Evolutionary conservation across 805 yeast genomes (phyloP), one percentile per base, ranked within the genome.

Genomic region (Metschnikowia proteae): DNA sequence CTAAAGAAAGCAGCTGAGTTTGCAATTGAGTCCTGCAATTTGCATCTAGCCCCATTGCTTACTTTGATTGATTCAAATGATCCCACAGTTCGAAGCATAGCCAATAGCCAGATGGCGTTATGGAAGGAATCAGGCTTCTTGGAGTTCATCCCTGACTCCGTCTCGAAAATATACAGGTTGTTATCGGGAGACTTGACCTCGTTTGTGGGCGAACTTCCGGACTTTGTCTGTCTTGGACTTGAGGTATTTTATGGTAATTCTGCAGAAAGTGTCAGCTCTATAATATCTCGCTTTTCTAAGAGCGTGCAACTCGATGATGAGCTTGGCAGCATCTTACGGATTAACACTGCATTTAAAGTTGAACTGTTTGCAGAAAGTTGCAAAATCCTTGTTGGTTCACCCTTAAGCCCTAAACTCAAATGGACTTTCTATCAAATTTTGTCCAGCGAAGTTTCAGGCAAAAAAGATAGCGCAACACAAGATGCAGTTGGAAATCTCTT

Each of bases 51-150:
- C 0, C 81, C 80, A 0, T 59, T 88, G 27, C 64, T 92, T 9
- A 76, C 96, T 0, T 67, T 86, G 38, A 62, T 86, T 6, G 96
- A 88, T 31, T 83, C 94, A 0, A 84, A 85, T 56, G 86, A 84
- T 55, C 74, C 74, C 0, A 72, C 75, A 1, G 83, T 86, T 3
- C 72, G 73, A 43, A 59, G 58, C 0, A 70, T 81, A 45, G 91
- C 97, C 0, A 54, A 60, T 5, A 63, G 64, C 31, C 97, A 90
- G 65, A 64, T 92, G 25, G 66, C 70, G 2, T 79, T 77, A 34
- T 91, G 97, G 97, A 63, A 63, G 29, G 68, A 71, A 3, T 66
- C 68, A 5, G 70, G 73, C 4, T 66, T 68, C 3, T 47, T 70
- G 29, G 62, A 60, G 28, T 65, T 63, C 41, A 81, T 84, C 47